A percentile compares a stretch with the other conserved stretches of the same genome.
These are phyloP conservation scores for Wickerhamiella sergipiensis DNA, from an alignment of 805 yeast genomes.

Conservation along the genomic window DNA sequence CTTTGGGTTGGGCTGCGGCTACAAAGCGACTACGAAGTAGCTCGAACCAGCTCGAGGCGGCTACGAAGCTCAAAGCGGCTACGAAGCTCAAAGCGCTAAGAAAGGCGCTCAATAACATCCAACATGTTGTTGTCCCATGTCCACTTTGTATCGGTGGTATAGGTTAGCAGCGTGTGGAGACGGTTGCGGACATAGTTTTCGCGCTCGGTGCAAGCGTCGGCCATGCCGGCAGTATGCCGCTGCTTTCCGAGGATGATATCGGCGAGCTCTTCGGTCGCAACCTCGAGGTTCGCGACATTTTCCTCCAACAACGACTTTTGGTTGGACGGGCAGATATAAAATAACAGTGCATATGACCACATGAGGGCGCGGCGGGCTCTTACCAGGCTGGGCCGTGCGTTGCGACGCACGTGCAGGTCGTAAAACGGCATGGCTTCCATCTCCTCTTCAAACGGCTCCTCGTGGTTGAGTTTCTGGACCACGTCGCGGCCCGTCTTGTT, in stretches of 20 bases:
- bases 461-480: neutral
- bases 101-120: too few relatives aligned
- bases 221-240: neutral
- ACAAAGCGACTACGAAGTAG: too few relatives aligned
- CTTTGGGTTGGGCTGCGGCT: too few relatives aligned
- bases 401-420: conserved; percentile 56
- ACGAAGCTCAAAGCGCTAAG: too few relatives aligned
- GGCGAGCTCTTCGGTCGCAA: conserved; percentile 40
- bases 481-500: neutral
- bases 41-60: too few relatives aligned
- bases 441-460: neutral
- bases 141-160: neutral
- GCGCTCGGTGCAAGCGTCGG: neutral
- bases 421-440: conserved; percentile 49
- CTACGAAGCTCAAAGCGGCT: too few relatives aligned
- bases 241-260: neutral
- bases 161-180: neutral
- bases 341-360: conserved; percentile 85
- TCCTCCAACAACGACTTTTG: conserved; percentile 53
- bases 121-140: neutral
- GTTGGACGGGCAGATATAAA: conserved; percentile 39
- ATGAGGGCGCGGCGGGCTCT: conserved; percentile 59
- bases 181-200: neutral
- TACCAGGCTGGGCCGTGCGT: conserved; percentile 31
- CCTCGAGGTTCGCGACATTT: conserved; percentile 49